Base-by-base conservation (phyloP, 2,329 filamentous ascomycete species). In the Myriangium duriaei region DNA sequence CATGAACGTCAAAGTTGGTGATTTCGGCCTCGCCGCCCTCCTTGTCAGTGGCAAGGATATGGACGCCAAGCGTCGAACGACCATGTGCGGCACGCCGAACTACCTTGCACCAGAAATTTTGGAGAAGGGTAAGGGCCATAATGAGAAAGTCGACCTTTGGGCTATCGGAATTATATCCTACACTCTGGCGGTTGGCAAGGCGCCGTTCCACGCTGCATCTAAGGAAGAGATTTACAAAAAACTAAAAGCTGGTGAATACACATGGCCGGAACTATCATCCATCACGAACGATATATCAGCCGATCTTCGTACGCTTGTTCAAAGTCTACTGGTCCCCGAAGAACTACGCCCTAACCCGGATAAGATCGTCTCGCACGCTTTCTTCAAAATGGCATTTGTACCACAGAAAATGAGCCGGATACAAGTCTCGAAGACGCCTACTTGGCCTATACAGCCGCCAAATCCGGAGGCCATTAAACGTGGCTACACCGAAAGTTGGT, bases 121-220 rank as follows among this genome's bases (percentile, higher is more conserved):
- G 36, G 84, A 94, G 54, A 94, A 91, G 66, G 91, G 84, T 54
- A 85, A 88, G 51, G 91, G 91, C 0, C 91, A 98, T 56, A 91
- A 94, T 48, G 87, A 96, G 56, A 94, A 92, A 67, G 91, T 98
- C 3, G 91, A 98, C 56, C 83, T 98, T 40, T 98, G 92, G 92
- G 94, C 88, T 31, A 70, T 98, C 54, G 91, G 92, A 13, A 91
- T 98, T 48, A 98, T 98, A 56, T 86, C 92, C 78, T 96, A 93
- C 62, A 92, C 91, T 34, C 88, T 98, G 75, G 80, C 96, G 32
- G 91, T 91, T 5, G 93, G 91, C 13, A 92, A 88, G 51, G 88
- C 91, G 1, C 91, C 91, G 0, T 98, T 98, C 58, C 91, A 98
- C 61, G 93, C 91, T 10, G 78, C 79, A 10, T 88, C 82, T 29